Evolutionary conservation across 2,329 filamentous ascomycete genomes (phyloP).

Genomic region (Calonectria pauciramosa): DNA sequence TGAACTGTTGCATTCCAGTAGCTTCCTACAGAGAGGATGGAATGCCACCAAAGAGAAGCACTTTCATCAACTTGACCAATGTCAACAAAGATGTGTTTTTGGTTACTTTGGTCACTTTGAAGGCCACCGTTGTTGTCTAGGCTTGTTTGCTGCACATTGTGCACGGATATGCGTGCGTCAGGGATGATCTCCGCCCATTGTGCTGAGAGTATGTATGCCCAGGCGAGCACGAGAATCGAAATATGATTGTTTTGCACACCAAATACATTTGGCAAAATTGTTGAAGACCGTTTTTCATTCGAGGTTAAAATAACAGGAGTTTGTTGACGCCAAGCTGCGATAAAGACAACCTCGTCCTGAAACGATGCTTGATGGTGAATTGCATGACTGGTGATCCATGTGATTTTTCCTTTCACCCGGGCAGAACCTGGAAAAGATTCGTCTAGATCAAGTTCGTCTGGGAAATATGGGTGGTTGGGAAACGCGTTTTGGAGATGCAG

Average conservation of each 20-base stretch:
- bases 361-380: constrained; percentile 15
- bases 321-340: constrained; percentile 11
- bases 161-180: constrained; percentile 24
- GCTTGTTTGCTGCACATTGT: background rate
- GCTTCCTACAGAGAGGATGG: constrained; percentile 40
- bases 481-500: constrained; percentile 16
- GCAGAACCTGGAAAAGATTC: constrained; percentile 4
- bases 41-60: constrained; percentile 48
- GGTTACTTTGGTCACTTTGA: background rate
- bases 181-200: constrained; percentile 49
- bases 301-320: constrained; percentile 19
- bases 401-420: constrained; percentile 12
- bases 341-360: constrained; percentile 17
- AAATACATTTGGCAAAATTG: constrained; percentile 20
- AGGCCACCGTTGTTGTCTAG: background rate
- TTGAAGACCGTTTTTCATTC: background rate
- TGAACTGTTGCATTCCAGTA: constrained; percentile 44
- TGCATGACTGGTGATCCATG: constrained; percentile 13
- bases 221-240: constrained; percentile 29
- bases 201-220: constrained; percentile 49
- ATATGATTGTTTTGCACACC: constrained; percentile 14
- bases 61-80: constrained; percentile 43
- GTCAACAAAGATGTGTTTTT: constrained; percentile 22
- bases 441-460: constrained; percentile 6
- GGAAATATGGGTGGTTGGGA: constrained; percentile 19